Base-by-base conservation (phyloP, 1,284 basidiomycete species). In the Trichosporon sp. region DNA sequence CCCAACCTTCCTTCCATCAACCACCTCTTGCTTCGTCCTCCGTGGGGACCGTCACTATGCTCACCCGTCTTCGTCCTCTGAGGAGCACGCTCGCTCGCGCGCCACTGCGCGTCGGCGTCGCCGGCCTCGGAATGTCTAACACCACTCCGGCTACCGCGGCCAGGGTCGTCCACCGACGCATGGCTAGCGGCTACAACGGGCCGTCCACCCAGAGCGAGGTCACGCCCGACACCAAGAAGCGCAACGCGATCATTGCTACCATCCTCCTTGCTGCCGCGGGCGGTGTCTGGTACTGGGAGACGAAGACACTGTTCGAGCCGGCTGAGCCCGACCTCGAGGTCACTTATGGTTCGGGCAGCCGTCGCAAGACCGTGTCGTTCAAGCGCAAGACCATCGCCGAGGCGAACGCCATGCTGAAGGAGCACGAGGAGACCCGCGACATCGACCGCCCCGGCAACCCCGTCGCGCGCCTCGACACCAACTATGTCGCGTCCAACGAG, bases 401-500 rank as follows among this genome's bases (percentile, higher is more conserved):
- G 65, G 66, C 75, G 13, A 78, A 81, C 66, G 64, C 31, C 34
- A 78, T 77, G 63, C 67, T 82, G 25, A 73, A 72, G 27, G 76
- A 67, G 25, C 60, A 82, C 65, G 78, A 81, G 71, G 65, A 62
- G 31, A 72, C 62, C 5, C 64, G 44, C 51, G 47, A 31, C 9
- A 68, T 71, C 9, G 75, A 44, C 11, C 65, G 73, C 53, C 65
- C 44, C 2, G 77, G 80, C 1, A 83, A 82, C 71, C 78, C 80
- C 2, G 81, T 83, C 1, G 66, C 75, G 88, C 87, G 79, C 44
- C 90, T 91, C 82, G 87, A 90, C 64, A 93, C 90, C 1, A 92
- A 92, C 23, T 88, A 87, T 62, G 84, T 98, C 42, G 85, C 92
- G 0, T 91, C 92, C 6, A 98, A 98, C 78, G 88, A 92, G 72